Base-by-base conservation (phyloP, 306 rosid genomes). In the Casuarina cunninghamiana region DNA sequence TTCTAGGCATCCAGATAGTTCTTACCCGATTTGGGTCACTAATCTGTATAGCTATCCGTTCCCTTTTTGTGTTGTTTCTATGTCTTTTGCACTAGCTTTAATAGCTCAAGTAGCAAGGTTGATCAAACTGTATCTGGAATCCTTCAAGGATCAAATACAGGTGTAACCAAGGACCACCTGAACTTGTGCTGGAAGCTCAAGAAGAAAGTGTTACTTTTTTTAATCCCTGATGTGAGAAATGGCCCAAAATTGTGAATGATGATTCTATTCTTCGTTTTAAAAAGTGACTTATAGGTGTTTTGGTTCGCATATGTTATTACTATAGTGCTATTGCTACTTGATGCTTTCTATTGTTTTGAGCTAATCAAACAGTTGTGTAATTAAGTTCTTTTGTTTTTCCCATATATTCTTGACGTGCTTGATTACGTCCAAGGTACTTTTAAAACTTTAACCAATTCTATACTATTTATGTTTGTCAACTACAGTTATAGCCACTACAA, bases 401-500 rank as follows among this genome's bases (percentile, higher is more conserved):
- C 80, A 48, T 45, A 60, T 60, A 71, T 71, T 54, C 53, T 51
- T 70, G 37, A n/a, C 78, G 8, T 71, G 69, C 78, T 55, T 68
- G 76, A 35, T 55, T 77, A 63, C 78, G 62, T 46, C 41, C 58
- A 66, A 66, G n/a, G 35, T n/a, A 16, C 12, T 65, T 15, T 53
- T 57, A 45, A 69, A 38, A 50, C 70, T 71, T 51, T 78, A 78
- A 78, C 80, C 60, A 37, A 46, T 70, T 83, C 49, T 53, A 62
- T 83, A 42, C 21, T 38, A 32, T 84, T 5, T 81, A 76, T 72
- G 21, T 73, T 46, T 82, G 39, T 63, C 53, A 55, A 75, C 74
- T 76, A 55, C 89, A 96, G 99, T 69, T 96, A 84, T 83, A 89
- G 70, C 78, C 92, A 86, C 65, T 96, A 96, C 88, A 89, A 78